These are phyloP conservation scores for Botryosphaeria agaves DNA, from an alignment of 2,329 filamentous ascomycete genomes.

Conservation along the genomic window DNA sequence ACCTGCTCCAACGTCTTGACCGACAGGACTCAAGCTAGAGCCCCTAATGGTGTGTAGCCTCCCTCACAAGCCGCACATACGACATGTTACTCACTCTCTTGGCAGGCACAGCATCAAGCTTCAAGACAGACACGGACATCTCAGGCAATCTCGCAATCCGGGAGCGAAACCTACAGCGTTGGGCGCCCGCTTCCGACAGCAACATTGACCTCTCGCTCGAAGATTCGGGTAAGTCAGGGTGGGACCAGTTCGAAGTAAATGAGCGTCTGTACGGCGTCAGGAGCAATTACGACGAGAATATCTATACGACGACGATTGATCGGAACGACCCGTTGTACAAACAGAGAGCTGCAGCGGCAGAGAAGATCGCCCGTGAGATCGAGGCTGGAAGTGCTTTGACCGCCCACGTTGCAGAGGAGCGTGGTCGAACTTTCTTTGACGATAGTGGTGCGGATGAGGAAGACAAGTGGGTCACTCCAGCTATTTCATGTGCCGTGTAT, in stretches of 20 bases:
- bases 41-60: slow-evolving; percentile 47
- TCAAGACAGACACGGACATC: slow-evolving; percentile 80
- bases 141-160: slow-evolving; percentile 52
- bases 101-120: slow-evolving; percentile 49
- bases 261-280: slow-evolving; percentile 73
- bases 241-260: slow-evolving; percentile 93
- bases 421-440: slow-evolving; percentile 47
- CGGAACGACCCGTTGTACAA: slow-evolving; percentile 68
- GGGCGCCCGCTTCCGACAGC: slow-evolving; percentile 50
- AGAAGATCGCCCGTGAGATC: slow-evolving; percentile 77
- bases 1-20: slow-evolving; percentile 34
- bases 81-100: slow-evolving; percentile 1
- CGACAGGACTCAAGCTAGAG: slow-evolving; percentile 31
- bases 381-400: slow-evolving; percentile 59
- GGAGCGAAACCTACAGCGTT: slow-evolving; percentile 65
- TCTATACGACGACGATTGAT: slow-evolving; percentile 87
- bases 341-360: slow-evolving; percentile 60
- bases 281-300: slow-evolving; percentile 83
- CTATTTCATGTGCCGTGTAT: slow-evolving; percentile 2
- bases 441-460: slow-evolving; percentile 67
- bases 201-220: slow-evolving; percentile 57
- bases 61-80: too few relatives aligned
- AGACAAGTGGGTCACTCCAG: slow-evolving; percentile 49
- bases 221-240: slow-evolving; percentile 30
- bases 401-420: slow-evolving; percentile 77